Base-by-base conservation (phyloP, 2,329 filamentous ascomycete species). In the Claviceps pazoutovae region DNA sequence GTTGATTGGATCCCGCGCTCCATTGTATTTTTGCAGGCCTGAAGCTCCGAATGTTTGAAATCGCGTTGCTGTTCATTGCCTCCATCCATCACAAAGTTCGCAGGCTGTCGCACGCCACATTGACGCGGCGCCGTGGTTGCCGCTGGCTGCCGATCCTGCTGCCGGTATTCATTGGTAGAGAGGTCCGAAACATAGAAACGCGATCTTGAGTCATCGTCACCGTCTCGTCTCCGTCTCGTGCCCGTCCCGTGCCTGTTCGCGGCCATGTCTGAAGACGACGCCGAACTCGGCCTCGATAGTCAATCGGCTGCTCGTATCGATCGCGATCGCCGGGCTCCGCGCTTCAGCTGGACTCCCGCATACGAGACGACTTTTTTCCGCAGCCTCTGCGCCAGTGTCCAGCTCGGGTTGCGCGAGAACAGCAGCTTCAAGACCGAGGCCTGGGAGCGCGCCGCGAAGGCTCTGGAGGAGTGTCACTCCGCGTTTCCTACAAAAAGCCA, bases 341-440 rank as follows among this genome's bases (percentile, higher is more conserved):
- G 78, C 53, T 80, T 81, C 63, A 79, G 74, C 62, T 81, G 78
- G 78, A 80, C 75, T 51, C 68, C 72, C 1, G 71, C 73, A 19
- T 80, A 74, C 67, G 78, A 81, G 64, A 71, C 72, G 51, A 80
- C 78, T 53, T 81, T 81, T 63, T 81, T 81, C 65, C 70, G 72
- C 51, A 80, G 77, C 48, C 71, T 81, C 5, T 79, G 76, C 66
- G 74, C 80, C 57, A 79, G 76, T 38, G 78, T 81, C 57, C 70
- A 73, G 59, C 67, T 78, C 45, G 77, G 77, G 55, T 69, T 78
- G 52, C 71, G 73, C 56, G 75, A 79, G 57, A 76, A 76, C 57
- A 76, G 76, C 64, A 79, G 74, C 67, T 80, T 81, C 70, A 80
- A 81, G 64, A 69, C 74, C 17, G 76, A 79, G 59, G 78, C 77